Evolutionary conservation across 2,329 filamentous ascomycete genomes (phyloP).

Genomic region (Xylaria sp.): DNA sequence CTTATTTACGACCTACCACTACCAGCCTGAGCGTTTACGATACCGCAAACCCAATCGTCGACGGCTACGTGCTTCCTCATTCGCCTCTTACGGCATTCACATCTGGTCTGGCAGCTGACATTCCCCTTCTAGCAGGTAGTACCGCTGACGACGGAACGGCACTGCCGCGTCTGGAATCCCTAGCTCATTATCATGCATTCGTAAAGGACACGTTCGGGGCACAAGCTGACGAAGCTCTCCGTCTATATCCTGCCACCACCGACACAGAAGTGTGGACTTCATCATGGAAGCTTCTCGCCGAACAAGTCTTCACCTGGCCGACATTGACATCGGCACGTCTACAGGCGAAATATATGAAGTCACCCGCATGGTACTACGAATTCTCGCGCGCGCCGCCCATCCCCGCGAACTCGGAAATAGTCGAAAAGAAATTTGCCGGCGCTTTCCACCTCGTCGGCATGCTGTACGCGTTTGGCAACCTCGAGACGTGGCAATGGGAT

Average conservation of each 20-base stretch:
- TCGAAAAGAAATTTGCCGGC: conserved; percentile 27
- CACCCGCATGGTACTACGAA: conserved; percentile 31
- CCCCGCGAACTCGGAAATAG: conserved; percentile 19
- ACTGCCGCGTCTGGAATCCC: conserved; percentile 18
- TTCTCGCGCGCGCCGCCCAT: conserved; percentile 30
- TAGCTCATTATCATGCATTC: conserved; percentile 19
- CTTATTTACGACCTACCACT: conserved; percentile 19
- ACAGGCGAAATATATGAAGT: conserved; percentile 16
- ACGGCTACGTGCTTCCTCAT: conserved; percentile 29
- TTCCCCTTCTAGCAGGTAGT: conserved; percentile 23
- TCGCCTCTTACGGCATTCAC: conserved; percentile 19
- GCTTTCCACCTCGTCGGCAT: conserved; percentile 32
- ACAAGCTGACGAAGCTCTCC: conserved; percentile 17
- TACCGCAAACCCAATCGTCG: conserved; percentile 27
- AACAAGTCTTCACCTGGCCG: conserved; percentile 32
- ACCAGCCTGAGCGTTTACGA: conserved; percentile 35
- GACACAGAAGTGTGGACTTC: conserved; percentile 23
- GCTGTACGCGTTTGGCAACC: conserved; percentile 32
- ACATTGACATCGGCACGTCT: conserved; percentile 32
- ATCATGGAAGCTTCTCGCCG: conserved; percentile 24
- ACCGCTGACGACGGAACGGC: conserved; percentile 26
- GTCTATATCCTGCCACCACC: conserved; percentile 26
- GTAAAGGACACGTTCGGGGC: conserved; percentile 19
- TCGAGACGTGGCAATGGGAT: conserved; percentile 31
- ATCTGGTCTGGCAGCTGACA: conserved; percentile 13